Percentiles rank a stretch among this genome's conserved stretches.
phyloP scores from a whole-genome alignment of 768 basidiomycete species.

The Gymnopilus dilepis region DNA sequence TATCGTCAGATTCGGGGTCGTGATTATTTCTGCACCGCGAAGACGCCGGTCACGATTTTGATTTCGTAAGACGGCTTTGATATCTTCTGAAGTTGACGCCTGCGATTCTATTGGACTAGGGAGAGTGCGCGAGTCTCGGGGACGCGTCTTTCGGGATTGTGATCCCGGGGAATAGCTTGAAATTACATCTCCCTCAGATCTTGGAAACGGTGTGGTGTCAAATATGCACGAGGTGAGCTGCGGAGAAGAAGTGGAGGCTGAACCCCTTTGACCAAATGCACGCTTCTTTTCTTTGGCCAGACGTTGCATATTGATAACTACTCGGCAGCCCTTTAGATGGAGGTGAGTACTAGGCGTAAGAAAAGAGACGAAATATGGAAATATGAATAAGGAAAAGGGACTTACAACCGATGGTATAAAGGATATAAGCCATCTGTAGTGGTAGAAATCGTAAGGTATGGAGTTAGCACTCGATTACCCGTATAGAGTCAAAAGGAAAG shows the following conservation, averaged over 20 bases:
- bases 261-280: not conserved
- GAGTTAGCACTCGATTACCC: not conserved
- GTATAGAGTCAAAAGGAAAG: not conserved
- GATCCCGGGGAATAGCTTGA: not conserved
- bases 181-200: not conserved
- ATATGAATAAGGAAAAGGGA: not conserved
- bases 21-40: not conserved
- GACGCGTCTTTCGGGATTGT: not conserved
- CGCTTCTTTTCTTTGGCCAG: conserved; percentile 11
- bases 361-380: not conserved
- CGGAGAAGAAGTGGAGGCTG: conserved; percentile 7
- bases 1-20: not conserved
- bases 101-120: not conserved
- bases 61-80: not conserved
- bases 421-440: conserved; percentile 24
- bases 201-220: not conserved
- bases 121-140: not conserved
- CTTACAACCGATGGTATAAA: conserved; percentile 24
- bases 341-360: not conserved
- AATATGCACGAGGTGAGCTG: conserved; percentile 22
- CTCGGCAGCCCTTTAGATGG: conserved; percentile 24
- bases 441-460: not conserved
- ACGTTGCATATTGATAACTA: conserved; percentile 27
- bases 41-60: not conserved
- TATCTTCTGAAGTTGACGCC: not conserved